phyloP scores from a whole-genome alignment of 1,284 basidiomycete species.

The Stereum hirsutum region DNA sequence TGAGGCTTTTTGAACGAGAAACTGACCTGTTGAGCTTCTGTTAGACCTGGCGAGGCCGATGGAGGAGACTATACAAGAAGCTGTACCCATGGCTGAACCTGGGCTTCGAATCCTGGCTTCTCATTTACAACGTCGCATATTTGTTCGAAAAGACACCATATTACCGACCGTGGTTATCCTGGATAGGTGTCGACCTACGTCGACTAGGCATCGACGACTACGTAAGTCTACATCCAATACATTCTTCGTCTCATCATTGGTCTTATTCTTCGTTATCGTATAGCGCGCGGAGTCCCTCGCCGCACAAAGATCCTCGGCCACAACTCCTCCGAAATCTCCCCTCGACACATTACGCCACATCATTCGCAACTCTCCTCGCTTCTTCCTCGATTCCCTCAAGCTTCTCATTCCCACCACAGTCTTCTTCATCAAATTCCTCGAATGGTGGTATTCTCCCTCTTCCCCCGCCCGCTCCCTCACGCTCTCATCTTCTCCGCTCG shows the following conservation, averaged over 20 bases:
- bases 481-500: conserved; percentile 49
- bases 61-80: conserved; percentile 54
- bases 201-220: conserved; percentile 72
- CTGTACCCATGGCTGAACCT: conserved; percentile 81
- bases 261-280: no score
- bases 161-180: conserved; percentile 87
- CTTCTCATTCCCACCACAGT: conserved; percentile 87
- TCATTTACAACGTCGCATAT: conserved; percentile 84
- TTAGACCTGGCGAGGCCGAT: conserved; percentile 35
- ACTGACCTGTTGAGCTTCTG: background rate
- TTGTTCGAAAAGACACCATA: conserved; percentile 83
- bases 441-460: conserved; percentile 98
- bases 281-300: conserved; percentile 33
- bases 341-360: background rate
- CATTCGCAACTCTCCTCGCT: conserved; percentile 40
- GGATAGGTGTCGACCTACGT: conserved; percentile 78
- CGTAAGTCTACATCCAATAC: conserved; percentile 28
- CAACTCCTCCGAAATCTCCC: no score
- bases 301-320: no score
- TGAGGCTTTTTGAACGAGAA: no score
- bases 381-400: conserved; percentile 69
- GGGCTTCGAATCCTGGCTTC: conserved; percentile 72
- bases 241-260: background rate
- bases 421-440: conserved; percentile 94
- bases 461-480: conserved; percentile 75